Conservation (phyloP, 1,284 basidiomycete species). For the Cryptococcus sp. region DNA sequence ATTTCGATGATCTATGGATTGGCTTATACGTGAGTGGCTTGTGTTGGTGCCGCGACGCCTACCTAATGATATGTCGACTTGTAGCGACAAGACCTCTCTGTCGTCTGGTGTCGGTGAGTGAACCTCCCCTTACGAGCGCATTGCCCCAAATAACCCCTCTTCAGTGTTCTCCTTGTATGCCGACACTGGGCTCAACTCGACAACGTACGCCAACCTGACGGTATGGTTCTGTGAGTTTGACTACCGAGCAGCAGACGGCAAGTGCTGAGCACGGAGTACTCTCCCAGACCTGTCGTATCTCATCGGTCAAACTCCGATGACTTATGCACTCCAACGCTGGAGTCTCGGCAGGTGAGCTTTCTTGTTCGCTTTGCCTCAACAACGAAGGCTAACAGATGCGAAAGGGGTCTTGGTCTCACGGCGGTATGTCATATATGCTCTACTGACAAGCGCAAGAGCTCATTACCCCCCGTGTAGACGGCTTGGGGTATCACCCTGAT, state of each 20-base stretch:
- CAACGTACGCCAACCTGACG: slow-evolving; percentile 29
- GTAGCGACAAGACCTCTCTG: slow-evolving; percentile 9
- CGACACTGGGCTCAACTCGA: slow-evolving; percentile 29
- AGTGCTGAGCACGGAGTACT: background rate
- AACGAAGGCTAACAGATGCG: too few species aligned
- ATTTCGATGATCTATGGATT: slow-evolving; percentile 20
- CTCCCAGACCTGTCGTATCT: slow-evolving; percentile 27
- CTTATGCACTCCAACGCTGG: slow-evolving; percentile 27
- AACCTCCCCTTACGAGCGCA: background rate
- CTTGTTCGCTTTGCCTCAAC: too few species aligned
- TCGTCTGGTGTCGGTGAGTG: slow-evolving; percentile 18
- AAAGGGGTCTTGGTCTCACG: slow-evolving; percentile 3
- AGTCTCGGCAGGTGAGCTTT: slow-evolving; percentile 20
- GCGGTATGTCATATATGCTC: too few species aligned
- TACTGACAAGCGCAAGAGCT: background rate
- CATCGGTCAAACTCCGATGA: slow-evolving; percentile 28
- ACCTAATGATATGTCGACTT: background rate
- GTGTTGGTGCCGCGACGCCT: too few species aligned
- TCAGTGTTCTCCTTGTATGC: slow-evolving; percentile 27
- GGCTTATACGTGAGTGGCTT: slow-evolving; percentile 9
- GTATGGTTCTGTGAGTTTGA: slow-evolving; percentile 33
- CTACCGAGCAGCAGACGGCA: background rate
- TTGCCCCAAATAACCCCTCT: slow-evolving; percentile 7
- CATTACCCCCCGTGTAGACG: background rate
- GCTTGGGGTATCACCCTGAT: slow-evolving; percentile 30